These are phyloP conservation scores for Chytriomyces hyalinus DNA, from an alignment of 192 early-diverging fungal genomes.

Conservation along the genomic window DNA sequence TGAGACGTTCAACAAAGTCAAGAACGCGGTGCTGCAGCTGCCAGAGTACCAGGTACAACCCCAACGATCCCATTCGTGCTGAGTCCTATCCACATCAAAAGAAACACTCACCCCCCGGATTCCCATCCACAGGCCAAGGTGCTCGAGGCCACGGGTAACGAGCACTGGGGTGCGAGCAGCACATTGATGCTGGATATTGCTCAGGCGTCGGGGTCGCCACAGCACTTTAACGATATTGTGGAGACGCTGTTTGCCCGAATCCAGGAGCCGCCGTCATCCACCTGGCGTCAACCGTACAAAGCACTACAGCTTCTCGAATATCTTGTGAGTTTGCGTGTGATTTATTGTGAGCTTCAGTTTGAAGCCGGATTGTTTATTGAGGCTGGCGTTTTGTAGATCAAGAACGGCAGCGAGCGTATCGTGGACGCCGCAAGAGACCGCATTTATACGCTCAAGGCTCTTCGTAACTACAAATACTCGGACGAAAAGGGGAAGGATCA, in stretches of 20 bases:
- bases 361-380: slow-evolving; percentile 6
- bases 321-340: slow-evolving; percentile 42
- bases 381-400: slow-evolving; percentile 51
- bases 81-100: slow-evolving; percentile 62
- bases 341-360: background rate
- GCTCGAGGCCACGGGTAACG: slow-evolving; percentile 86
- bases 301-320: slow-evolving; percentile 92
- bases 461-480: slow-evolving; percentile 85
- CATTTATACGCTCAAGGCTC: slow-evolving; percentile 86
- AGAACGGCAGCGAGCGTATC: slow-evolving; percentile 92
- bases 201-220: slow-evolving; percentile 75
- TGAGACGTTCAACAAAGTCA: slow-evolving; percentile 59
- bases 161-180: slow-evolving; percentile 92
- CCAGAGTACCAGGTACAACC: slow-evolving; percentile 82
- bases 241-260: slow-evolving; percentile 86
- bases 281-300: slow-evolving; percentile 98
- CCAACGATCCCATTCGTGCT: background rate
- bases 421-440: slow-evolving; percentile 86
- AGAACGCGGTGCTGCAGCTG: slow-evolving; percentile 90
- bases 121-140: slow-evolving; percentile 36
- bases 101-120: slow-evolving; percentile 6
- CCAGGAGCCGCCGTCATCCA: slow-evolving; percentile 78
- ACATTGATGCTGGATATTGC: slow-evolving; percentile 95
- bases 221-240: slow-evolving; percentile 96
- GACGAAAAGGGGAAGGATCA: slow-evolving; percentile 97